Conservation (phyloP, 2,329 filamentous ascomycete genomes). For the Aureobasidium sp. region DNA sequence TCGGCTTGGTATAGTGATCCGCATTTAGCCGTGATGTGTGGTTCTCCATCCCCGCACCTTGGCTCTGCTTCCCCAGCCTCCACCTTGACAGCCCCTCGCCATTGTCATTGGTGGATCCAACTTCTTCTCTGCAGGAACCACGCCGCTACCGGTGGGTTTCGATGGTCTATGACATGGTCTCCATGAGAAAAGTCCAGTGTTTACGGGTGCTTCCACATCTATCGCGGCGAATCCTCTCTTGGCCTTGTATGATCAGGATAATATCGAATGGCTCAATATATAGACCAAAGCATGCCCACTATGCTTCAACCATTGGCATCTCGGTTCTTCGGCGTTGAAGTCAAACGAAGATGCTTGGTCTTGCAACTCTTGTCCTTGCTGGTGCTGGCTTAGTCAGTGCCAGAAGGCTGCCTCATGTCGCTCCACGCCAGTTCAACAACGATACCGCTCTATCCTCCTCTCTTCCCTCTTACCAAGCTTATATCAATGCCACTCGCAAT, state of each 20-base stretch:
- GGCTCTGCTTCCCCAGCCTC: neutral
- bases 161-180: constrained; percentile 10
- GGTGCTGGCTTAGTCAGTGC: neutral
- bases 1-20: constrained; percentile 9
- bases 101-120: constrained; percentile 3
- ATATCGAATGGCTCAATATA: neutral
- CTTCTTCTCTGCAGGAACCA: neutral
- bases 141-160: constrained; percentile 2
- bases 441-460: neutral
- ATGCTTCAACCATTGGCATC: neutral
- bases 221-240: neutral
- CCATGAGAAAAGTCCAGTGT: neutral
- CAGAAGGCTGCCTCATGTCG: constrained; percentile 12
- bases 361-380: constrained; percentile 8
- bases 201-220: neutral
- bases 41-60: neutral
- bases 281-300: neutral
- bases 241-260: constrained; percentile 1
- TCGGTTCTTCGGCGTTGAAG: neutral
- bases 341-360: constrained; percentile 9
- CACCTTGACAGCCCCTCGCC: neutral
- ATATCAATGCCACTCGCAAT: constrained; percentile 17
- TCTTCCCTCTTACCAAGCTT: constrained; percentile 15
- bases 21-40: constrained; percentile 8
- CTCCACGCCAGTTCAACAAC: constrained; percentile 1